A percentile compares a stretch with the other conserved stretches of the same genome.
phyloP scores from a whole-genome alignment of 108 stramenopile genomes.

The Cyclostephanos tholiformis region DNA sequence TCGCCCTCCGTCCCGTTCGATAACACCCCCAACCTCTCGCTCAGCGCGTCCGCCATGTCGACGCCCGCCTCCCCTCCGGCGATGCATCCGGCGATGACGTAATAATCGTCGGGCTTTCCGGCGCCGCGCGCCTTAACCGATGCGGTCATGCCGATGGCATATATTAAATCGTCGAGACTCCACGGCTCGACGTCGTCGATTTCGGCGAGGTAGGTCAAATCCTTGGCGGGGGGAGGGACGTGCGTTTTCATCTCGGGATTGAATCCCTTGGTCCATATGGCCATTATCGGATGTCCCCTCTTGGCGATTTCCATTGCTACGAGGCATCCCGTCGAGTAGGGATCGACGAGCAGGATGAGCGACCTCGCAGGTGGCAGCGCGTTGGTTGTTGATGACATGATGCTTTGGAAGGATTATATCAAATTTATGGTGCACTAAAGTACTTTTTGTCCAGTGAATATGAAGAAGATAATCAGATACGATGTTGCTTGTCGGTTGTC shows the following conservation, averaged over 20 bases:
- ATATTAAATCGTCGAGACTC: constrained; percentile 53
- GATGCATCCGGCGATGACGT: constrained; percentile 57
- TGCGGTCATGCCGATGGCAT: constrained; percentile 13
- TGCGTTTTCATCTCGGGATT: constrained; percentile 55
- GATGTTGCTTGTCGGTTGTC: too few species aligned
- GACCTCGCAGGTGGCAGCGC: constrained; percentile 24
- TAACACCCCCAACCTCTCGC: constrained; percentile 62
- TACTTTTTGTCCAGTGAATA: too few species aligned
- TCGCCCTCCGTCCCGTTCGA: constrained; percentile 71
- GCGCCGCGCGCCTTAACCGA: constrained; percentile 1
- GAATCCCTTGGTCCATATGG: constrained; percentile 22
- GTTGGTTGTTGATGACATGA: too few species aligned
- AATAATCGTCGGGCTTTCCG: constrained; percentile 25
- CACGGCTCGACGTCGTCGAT: constrained; percentile 56
- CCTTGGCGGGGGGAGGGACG: constrained; percentile 58
- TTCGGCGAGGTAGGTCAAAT: constrained; percentile 66
- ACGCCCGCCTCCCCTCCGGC: constrained; percentile 90
- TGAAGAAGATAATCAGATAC: too few species aligned
- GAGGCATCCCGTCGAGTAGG: constrained; percentile 84
- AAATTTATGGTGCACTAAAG: too few species aligned
- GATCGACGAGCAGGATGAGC: constrained; percentile 77
- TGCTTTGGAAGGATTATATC: too few species aligned
- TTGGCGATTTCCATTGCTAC: constrained; percentile 77
- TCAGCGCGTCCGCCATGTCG: constrained; percentile 69
- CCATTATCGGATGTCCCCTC: constrained; percentile 72